phyloP scores from a whole-genome alignment of 805 yeast genomes.

The Komagataella ulmi region DNA sequence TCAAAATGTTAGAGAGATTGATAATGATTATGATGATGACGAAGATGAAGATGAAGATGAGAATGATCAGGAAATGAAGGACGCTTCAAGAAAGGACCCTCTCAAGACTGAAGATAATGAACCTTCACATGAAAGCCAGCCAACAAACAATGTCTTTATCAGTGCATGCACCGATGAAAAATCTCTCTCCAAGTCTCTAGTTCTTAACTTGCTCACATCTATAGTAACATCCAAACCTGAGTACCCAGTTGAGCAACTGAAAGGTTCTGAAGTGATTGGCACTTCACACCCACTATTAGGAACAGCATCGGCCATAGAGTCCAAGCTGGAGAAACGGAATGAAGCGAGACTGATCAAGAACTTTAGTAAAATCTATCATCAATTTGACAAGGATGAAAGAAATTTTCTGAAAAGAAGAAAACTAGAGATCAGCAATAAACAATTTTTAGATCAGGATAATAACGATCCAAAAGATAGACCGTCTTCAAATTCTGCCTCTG shows the following conservation, averaged over 20 bases:
- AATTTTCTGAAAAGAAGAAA: slow-evolving; percentile 64
- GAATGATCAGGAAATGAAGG: slow-evolving; percentile 5
- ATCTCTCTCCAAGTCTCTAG: neutral
- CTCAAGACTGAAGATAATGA: slow-evolving; percentile 5
- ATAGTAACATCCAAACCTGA: slow-evolving; percentile 14
- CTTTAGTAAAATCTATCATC: slow-evolving; percentile 63
- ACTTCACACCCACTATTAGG: slow-evolving; percentile 19
- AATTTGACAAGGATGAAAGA: slow-evolving; percentile 64
- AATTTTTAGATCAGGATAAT: slow-evolving; percentile 29
- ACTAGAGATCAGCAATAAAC: slow-evolving; percentile 69
- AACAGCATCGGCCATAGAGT: slow-evolving; percentile 21
- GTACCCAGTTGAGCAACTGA: slow-evolving; percentile 11
- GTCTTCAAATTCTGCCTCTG: neutral
- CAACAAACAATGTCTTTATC: neutral
- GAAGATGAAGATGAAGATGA: slow-evolving; percentile 12
- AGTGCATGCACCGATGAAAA: slow-evolving; percentile 1
- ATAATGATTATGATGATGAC: slow-evolving; percentile 19
- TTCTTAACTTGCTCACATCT: slow-evolving; percentile 7
- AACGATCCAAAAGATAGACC: slow-evolving; percentile 11
- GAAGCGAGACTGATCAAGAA: slow-evolving; percentile 35
- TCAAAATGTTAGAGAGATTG: slow-evolving; percentile 11
- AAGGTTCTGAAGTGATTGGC: slow-evolving; percentile 14
- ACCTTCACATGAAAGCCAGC: slow-evolving; percentile 3
- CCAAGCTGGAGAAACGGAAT: slow-evolving; percentile 25
- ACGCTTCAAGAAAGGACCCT: slow-evolving; percentile 3